Evolutionary conservation across 192 early-diverging fungal species (phyloP).

Genomic region (Backusella psychrophila): DNA sequence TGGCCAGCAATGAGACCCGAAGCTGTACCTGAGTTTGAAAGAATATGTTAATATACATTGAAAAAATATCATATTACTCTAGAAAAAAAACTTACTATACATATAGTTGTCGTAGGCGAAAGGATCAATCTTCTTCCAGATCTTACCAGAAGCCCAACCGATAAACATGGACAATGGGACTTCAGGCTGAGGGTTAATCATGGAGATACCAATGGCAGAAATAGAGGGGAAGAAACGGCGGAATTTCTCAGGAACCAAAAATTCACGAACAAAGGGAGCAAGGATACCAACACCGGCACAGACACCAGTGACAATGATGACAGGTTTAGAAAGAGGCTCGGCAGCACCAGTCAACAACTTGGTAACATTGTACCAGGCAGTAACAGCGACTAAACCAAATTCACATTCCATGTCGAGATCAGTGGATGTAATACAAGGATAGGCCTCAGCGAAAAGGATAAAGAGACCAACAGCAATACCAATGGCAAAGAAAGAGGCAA

Average conservation of each 20-base stretch:
- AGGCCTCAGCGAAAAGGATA: constrained; percentile 58
- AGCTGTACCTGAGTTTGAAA: constrained; percentile 18
- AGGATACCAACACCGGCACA: constrained; percentile 37
- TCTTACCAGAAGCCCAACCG: constrained; percentile 37
- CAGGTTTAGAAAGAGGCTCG: constrained; percentile 34
- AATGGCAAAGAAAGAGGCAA: constrained; percentile 59
- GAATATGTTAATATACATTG: no score
- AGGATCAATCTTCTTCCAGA: constrained; percentile 40
- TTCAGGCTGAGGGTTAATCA: constrained; percentile 47
- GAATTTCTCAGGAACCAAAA: constrained; percentile 49
- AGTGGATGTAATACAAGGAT: constrained; percentile 54
- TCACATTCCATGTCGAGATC: constrained; percentile 18
- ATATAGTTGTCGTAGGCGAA: constrained; percentile 37
- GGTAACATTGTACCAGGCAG: constrained; percentile 36
- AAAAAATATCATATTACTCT: no score
- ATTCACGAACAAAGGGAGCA: constrained; percentile 37
- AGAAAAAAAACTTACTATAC: constrained; percentile 17
- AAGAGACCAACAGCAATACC: constrained; percentile 55
- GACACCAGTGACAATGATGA: constrained; percentile 45
- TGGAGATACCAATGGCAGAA: constrained; percentile 49
- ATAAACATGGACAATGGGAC: constrained; percentile 48
- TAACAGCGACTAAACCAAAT: constrained; percentile 39
- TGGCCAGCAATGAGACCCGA: constrained; percentile 51
- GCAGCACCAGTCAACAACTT: constrained; percentile 41
- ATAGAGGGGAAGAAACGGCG: constrained; percentile 48